Evolutionary conservation across 2,329 filamentous ascomycete species (phyloP).

Genomic region (Pseudogymnoascus sp.): DNA sequence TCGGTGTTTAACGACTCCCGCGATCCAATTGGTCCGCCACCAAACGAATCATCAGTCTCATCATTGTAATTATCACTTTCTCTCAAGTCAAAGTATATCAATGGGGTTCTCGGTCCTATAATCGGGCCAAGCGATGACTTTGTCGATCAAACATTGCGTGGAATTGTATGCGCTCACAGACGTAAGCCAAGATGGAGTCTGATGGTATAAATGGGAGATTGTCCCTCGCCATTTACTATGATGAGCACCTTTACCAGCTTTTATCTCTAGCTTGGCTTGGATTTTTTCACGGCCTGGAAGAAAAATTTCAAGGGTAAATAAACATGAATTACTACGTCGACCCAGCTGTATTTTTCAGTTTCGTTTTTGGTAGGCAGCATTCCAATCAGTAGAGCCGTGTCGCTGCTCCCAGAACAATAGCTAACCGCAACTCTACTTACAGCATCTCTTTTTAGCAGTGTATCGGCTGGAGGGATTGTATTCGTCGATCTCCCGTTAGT

Average conservation of each 20-base stretch:
- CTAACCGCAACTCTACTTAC: not conserved
- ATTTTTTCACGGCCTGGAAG: not conserved
- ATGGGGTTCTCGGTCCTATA: constrained; percentile 1
- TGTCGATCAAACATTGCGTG: not conserved
- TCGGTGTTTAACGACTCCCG: not conserved
- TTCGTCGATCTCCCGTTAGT: not conserved
- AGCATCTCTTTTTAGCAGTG: not conserved
- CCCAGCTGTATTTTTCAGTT: not conserved
- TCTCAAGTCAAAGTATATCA: not conserved
- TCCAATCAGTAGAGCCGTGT: not conserved
- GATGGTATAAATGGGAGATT: not conserved
- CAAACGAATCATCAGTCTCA: not conserved
- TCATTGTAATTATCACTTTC: not conserved
- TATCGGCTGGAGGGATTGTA: not conserved
- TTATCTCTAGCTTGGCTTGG: not conserved
- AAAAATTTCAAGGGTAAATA: not conserved
- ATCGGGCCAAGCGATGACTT: not conserved
- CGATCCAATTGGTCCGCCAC: not conserved
- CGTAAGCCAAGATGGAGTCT: not conserved
- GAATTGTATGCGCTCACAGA: not conserved
- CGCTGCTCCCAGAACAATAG: not conserved
- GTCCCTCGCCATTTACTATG: not conserved
- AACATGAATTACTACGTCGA: not conserved
- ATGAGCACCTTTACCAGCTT: not conserved
- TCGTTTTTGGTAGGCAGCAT: not conserved